These are phyloP conservation scores for Reticulascus tulasneorum DNA, from an alignment of 2,329 filamentous ascomycete genomes.

Conservation along the genomic window DNA sequence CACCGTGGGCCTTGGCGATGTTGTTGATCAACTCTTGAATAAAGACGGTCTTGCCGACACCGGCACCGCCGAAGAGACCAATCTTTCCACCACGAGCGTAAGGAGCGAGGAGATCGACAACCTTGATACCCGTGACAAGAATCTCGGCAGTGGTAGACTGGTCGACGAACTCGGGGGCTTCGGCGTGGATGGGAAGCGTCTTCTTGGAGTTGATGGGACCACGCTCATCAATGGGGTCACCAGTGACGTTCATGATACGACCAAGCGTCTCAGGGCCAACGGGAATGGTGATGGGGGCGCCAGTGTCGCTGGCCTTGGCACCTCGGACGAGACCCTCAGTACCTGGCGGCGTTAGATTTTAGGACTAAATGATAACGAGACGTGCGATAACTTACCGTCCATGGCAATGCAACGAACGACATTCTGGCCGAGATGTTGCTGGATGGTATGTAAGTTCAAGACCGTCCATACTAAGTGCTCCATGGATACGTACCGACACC, in stretches of 20 bases:
- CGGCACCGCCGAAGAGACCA: conserved; percentile 99
- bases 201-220: conserved; percentile 94
- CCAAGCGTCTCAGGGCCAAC: conserved; percentile 91
- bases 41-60: conserved; percentile 99
- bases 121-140: conserved; percentile 99
- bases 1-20: conserved; percentile 99
- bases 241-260: conserved; percentile 99
- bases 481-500: conserved; percentile 78
- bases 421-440: conserved; percentile 99
- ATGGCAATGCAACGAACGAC: conserved; percentile 99
- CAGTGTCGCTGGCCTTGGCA: conserved; percentile 78
- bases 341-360: conserved; percentile 51
- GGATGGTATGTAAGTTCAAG: conserved; percentile 9
- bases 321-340: conserved; percentile 99
- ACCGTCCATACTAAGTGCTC: too few species aligned
- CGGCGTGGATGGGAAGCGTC: conserved; percentile 86
- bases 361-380: conserved; percentile 15
- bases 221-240: conserved; percentile 99
- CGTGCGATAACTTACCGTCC: conserved; percentile 70
- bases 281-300: conserved; percentile 91
- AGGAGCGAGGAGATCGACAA: conserved; percentile 96
- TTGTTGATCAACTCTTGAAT: conserved; percentile 99
- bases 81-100: conserved; percentile 99
- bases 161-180: conserved; percentile 86
- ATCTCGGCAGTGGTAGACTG: conserved; percentile 96